phyloP scores from a whole-genome alignment of 805 yeast genomes.

The Yarrowia sp. region DNA sequence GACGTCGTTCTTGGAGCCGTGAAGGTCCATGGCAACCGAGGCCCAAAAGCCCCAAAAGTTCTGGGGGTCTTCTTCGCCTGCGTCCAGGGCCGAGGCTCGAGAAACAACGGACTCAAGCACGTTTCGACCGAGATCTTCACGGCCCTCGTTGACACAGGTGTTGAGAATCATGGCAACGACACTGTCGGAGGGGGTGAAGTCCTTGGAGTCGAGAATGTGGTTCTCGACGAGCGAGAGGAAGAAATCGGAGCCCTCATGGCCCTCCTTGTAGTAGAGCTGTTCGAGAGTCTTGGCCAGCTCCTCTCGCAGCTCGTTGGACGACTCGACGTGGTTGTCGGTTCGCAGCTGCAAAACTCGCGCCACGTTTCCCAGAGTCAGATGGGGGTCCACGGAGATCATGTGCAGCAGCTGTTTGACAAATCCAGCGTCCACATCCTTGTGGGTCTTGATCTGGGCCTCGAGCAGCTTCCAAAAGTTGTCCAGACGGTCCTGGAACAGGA shows the following conservation, averaged over 20 bases:
- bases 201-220: constrained; percentile 26
- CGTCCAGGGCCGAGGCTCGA: background rate
- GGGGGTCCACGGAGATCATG: constrained; percentile 4
- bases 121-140: constrained; percentile 27
- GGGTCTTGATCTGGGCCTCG: constrained; percentile 33
- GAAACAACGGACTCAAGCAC: constrained; percentile 2
- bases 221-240: constrained; percentile 12
- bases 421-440: constrained; percentile 37
- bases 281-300: constrained; percentile 5
- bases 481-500: constrained; percentile 26
- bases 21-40: constrained; percentile 11
- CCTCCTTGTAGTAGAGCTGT: constrained; percentile 22
- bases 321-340: background rate
- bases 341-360: constrained; percentile 13
- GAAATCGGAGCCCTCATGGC: constrained; percentile 31
- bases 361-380: constrained; percentile 27
- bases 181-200: constrained; percentile 10
- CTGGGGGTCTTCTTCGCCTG: constrained; percentile 16
- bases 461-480: constrained; percentile 39
- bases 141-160: constrained; percentile 23
- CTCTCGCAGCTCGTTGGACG: constrained; percentile 12
- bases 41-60: constrained; percentile 28
- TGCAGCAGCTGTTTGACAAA: constrained; percentile 33
- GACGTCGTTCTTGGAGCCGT: constrained; percentile 5
- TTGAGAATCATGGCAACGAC: constrained; percentile 21